These are phyloP conservation scores for Fusarium metavorans DNA, from an alignment of 2,329 filamentous ascomycete genomes.

Conservation along the genomic window DNA sequence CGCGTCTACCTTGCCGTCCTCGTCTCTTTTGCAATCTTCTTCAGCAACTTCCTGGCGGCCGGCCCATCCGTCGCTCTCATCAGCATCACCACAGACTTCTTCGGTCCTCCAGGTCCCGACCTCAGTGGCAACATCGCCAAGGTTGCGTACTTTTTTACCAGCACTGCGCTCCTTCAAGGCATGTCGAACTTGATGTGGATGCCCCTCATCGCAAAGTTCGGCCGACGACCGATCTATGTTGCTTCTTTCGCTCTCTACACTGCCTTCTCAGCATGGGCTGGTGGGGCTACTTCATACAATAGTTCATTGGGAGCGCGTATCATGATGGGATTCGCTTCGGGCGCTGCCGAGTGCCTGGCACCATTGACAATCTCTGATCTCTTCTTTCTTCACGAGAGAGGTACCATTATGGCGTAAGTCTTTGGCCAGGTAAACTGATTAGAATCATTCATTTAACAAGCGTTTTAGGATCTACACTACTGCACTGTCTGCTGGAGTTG, in stretches of 20 bases:
- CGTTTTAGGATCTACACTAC: constrained; percentile 49
- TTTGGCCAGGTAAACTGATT: background rate
- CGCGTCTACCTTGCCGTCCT: constrained; percentile 27
- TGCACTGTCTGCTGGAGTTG: constrained; percentile 54
- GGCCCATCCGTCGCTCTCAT: constrained; percentile 27
- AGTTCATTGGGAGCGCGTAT: constrained; percentile 25
- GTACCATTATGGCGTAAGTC: constrained; percentile 59
- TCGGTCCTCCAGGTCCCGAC: constrained; percentile 6
- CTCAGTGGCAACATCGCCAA: constrained; percentile 21
- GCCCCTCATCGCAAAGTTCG: constrained; percentile 30
- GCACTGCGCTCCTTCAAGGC: constrained; percentile 24
- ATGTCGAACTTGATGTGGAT: constrained; percentile 31
- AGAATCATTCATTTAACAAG: background rate
- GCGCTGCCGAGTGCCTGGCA: constrained; percentile 45
- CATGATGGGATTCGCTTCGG: constrained; percentile 27
- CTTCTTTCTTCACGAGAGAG: constrained; percentile 67
- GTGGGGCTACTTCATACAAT: constrained; percentile 14
- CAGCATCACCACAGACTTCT: constrained; percentile 22
- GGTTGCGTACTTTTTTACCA: constrained; percentile 30
- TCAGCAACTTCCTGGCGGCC: constrained; percentile 29
- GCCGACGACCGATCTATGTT: constrained; percentile 26
- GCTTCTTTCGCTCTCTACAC: constrained; percentile 23
- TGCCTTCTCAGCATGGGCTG: constrained; percentile 19
- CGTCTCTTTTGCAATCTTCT: constrained; percentile 27
- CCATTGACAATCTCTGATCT: constrained; percentile 64